Conservation (phyloP, 73 alveolate species). For the Paramecium octaurelia region DNA sequence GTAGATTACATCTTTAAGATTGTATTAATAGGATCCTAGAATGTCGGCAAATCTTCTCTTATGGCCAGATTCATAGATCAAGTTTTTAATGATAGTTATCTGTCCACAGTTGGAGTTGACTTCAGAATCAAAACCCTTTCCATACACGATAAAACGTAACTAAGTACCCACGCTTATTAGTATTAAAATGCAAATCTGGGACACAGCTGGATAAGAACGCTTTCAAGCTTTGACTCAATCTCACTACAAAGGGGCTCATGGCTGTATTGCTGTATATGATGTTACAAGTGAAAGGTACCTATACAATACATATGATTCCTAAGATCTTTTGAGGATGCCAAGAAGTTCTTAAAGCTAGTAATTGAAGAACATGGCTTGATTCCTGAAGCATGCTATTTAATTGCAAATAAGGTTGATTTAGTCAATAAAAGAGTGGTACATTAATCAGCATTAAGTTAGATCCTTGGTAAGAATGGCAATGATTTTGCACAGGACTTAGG, state of each 20-base stretch:
- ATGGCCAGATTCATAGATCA: constrained; percentile 39
- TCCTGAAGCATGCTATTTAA: constrained; percentile 31
- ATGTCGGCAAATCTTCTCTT: constrained; percentile 57
- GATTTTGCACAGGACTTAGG: constrained; percentile 9
- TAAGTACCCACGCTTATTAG: neutral
- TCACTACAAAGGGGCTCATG: constrained; percentile 83
- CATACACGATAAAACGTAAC: constrained; percentile 25
- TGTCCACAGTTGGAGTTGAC: constrained; percentile 60
- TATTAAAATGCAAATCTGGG: constrained; percentile 75
- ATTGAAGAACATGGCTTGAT: constrained; percentile 41
- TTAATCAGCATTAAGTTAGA: neutral
- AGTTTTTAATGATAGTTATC: constrained; percentile 31
- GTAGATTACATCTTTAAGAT: constrained; percentile 62
- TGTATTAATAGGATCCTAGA: constrained; percentile 61
- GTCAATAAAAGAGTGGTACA: neutral
- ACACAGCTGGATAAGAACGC: constrained; percentile 85
- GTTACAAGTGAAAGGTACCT: constrained; percentile 55
- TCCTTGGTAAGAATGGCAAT: neutral
- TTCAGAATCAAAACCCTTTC: constrained; percentile 57
- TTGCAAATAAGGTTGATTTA: constrained; percentile 47
- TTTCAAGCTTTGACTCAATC: constrained; percentile 78
- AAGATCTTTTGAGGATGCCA: constrained; percentile 45
- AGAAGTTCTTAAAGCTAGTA: neutral
- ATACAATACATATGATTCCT: neutral
- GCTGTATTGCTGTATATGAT: constrained; percentile 77